phyloP scores from a whole-genome alignment of 306 rosid genomes.

The Bauhinia variegata region DNA sequence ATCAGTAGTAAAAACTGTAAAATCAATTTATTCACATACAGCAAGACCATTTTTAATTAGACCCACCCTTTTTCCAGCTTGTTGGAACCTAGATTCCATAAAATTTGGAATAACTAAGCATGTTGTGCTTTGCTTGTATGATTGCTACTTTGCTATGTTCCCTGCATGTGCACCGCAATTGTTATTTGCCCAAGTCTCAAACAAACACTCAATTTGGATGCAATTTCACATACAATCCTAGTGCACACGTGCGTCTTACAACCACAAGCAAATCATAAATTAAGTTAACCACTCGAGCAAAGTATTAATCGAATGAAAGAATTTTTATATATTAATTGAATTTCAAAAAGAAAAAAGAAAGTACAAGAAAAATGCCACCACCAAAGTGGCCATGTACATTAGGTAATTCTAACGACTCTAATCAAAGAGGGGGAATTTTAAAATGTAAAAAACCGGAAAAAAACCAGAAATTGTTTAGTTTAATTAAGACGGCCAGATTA shows the following conservation, averaged over 20 bases:
- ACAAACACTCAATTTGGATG: no score
- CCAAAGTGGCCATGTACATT: constrained; percentile 66
- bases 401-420: constrained; percentile 37
- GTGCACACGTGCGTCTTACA: constrained; percentile 17
- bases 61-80: not conserved
- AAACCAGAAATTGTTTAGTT: not conserved
- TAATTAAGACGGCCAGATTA: constrained; percentile 6
- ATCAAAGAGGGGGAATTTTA: constrained; percentile 32
- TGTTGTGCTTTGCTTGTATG: no score
- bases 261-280: no score
- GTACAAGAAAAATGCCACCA: constrained; percentile 44
- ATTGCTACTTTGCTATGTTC: no score
- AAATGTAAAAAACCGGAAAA: not conserved
- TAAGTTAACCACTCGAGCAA: not conserved
- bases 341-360: constrained; percentile 31
- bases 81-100: not conserved
- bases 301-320: constrained; percentile 55
- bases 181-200: no score
- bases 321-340: constrained; percentile 61
- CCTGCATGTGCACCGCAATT: no score
- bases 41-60: constrained; percentile 9
- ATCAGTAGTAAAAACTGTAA: not conserved
- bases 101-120: not conserved
- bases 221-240: constrained; percentile 2
- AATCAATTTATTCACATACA: not conserved